Evolutionary conservation across 225 moss, liverwort and hornwort genomes (phyloP).

Genomic region (Pseudoscleropodium purum): DNA sequence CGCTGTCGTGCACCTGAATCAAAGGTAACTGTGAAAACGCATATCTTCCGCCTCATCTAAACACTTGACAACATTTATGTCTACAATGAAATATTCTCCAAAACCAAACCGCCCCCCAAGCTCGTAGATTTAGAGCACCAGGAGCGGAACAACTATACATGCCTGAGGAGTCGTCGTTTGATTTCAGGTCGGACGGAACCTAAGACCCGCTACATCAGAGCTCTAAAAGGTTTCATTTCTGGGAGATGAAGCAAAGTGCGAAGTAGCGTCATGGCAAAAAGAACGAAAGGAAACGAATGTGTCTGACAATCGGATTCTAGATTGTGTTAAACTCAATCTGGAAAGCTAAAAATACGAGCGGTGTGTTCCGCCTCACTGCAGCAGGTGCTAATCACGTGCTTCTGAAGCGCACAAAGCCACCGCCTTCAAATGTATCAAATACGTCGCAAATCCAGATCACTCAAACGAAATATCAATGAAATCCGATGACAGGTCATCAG

Average conservation of each 20-base stretch:
- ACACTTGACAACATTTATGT: background rate
- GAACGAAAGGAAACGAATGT: background rate
- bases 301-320: background rate
- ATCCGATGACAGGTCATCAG: background rate
- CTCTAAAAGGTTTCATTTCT: background rate
- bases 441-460: background rate
- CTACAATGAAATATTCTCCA: background rate
- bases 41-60: background rate
- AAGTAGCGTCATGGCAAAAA: background rate
- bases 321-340: background rate
- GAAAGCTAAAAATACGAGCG: background rate
- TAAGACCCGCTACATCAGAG: background rate
- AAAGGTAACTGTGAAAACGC: background rate
- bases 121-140: background rate
- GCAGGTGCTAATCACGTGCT: background rate
- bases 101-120: background rate
- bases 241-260: background rate
- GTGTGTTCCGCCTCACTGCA: background rate
- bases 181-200: background rate
- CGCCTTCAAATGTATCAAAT: background rate
- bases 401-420: background rate
- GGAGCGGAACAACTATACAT: background rate
- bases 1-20: conserved; percentile 44
- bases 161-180: background rate
- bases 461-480: background rate